Evolutionary conservation across 2,329 filamentous ascomycete genomes (phyloP).

Genomic region (Scolecobasidium constrictum): DNA sequence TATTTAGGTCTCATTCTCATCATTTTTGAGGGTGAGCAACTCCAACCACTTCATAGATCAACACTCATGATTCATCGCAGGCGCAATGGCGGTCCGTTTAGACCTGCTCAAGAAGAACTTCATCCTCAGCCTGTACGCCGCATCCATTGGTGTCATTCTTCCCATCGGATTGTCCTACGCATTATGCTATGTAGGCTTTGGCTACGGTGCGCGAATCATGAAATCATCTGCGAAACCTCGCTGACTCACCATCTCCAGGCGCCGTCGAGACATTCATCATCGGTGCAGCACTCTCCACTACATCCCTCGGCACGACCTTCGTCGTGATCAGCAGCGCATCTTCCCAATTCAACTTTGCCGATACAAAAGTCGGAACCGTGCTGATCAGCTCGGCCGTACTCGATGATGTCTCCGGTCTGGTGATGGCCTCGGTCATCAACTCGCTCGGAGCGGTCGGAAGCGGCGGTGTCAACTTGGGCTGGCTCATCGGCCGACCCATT

Average conservation of each 20-base stretch:
- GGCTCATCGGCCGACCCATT: slow-evolving; percentile 36
- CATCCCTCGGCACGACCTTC: slow-evolving; percentile 62
- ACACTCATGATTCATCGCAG: too few species aligned
- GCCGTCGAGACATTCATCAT: slow-evolving; percentile 57
- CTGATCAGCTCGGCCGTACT: slow-evolving; percentile 66
- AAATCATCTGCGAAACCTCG: too few species aligned
- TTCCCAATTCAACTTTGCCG: slow-evolving; percentile 38
- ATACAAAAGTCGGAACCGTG: slow-evolving; percentile 48
- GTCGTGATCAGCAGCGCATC: slow-evolving; percentile 50
- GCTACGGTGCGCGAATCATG: too few species aligned
- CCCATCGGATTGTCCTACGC: slow-evolving; percentile 58
- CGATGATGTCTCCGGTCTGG: slow-evolving; percentile 67
- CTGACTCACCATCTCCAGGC: slow-evolving; percentile 37
- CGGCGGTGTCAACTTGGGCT: slow-evolving; percentile 12
- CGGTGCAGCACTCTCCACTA: slow-evolving; percentile 63
- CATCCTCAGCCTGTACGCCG: slow-evolving; percentile 53
- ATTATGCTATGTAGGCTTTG: too few species aligned
- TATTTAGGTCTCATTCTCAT: slow-evolving; percentile 62
- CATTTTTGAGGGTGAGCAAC: slow-evolving; percentile 59
- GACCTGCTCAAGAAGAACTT: too few species aligned
- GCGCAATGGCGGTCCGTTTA: too few species aligned
- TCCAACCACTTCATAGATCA: slow-evolving; percentile 40
- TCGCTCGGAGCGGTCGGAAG: slow-evolving; percentile 39
- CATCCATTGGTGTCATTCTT: slow-evolving; percentile 50
- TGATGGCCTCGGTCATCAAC: slow-evolving; percentile 67